phyloP scores from a whole-genome alignment of 2,329 filamentous ascomycete genomes.

The Lasiodiplodia theobromae region DNA sequence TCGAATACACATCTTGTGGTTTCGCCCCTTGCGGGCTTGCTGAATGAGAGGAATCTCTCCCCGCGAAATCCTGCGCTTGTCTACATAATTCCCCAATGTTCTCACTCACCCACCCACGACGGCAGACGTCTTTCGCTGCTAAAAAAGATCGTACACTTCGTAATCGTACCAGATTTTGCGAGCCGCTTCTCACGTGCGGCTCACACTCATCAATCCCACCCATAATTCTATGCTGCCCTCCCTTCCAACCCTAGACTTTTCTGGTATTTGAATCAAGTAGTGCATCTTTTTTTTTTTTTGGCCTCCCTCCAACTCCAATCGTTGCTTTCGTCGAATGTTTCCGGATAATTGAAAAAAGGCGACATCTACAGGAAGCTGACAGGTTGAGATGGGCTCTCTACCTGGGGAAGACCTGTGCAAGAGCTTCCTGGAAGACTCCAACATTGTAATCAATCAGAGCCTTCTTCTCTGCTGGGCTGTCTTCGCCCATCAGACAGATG shows the following conservation, averaged over 20 bases:
- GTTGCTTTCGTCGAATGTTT: constrained; percentile 2
- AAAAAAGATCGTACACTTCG: constrained; percentile 7
- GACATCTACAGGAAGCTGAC: background rate
- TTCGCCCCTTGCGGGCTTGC: background rate
- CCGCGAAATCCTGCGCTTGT: background rate
- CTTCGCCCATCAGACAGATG: constrained; percentile 85
- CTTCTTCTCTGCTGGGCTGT: constrained; percentile 82
- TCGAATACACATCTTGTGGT: background rate
- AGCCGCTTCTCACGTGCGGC: too few relatives aligned
- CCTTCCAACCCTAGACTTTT: background rate
- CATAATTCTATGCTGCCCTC: background rate
- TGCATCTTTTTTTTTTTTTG: constrained; percentile 18
- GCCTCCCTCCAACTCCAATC: constrained; percentile 1
- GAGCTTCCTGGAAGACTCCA: constrained; percentile 78
- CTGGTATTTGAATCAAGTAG: background rate
- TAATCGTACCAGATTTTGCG: background rate
- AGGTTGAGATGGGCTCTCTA: constrained; percentile 33
- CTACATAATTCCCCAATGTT: background rate
- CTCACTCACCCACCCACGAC: background rate
- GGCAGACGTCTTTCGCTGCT: background rate
- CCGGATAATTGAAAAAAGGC: background rate
- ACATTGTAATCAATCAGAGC: constrained; percentile 88
- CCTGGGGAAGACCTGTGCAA: constrained; percentile 76
- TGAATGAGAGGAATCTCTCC: background rate
- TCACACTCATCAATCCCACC: background rate